These are phyloP conservation scores for Gardenia jasminoides DNA, from an alignment of 257 asterid genomes.

Conservation along the genomic window DNA sequence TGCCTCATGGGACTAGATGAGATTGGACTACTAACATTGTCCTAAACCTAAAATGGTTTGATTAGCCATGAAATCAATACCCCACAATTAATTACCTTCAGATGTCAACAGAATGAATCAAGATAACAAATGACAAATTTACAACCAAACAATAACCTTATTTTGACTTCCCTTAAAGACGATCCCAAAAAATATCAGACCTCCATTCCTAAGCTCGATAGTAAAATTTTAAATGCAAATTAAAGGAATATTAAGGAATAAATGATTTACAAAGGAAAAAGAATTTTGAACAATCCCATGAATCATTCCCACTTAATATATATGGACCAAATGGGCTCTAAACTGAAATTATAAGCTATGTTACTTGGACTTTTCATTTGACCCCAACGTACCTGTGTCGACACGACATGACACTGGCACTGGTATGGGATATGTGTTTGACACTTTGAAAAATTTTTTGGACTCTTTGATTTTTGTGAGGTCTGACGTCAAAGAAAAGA, in stretches of 20 bases:
- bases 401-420: too few relatives aligned
- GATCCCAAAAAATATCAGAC: not conserved
- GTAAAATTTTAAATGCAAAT: not conserved
- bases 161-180: not conserved
- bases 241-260: not conserved
- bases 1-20: not conserved
- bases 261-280: not conserved
- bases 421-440: too few relatives aligned
- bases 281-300: not conserved
- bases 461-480: too few relatives aligned
- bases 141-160: not conserved
- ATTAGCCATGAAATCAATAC: not conserved
- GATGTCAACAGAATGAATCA: not conserved
- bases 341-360: not conserved
- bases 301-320: not conserved
- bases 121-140: not conserved
- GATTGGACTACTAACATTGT: not conserved
- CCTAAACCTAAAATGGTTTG: not conserved
- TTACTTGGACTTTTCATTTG: too few relatives aligned
- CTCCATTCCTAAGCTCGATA: not conserved
- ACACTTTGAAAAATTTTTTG: too few relatives aligned
- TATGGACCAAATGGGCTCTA: not conserved
- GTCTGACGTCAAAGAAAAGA: too few relatives aligned
- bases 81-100: not conserved
- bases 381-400: too few relatives aligned